A percentile compares a stretch with the other conserved stretches of the same genome.
Conservation (phyloP, 768 basidiomycete genomes). For the Fomitopsis serialis region DNA sequence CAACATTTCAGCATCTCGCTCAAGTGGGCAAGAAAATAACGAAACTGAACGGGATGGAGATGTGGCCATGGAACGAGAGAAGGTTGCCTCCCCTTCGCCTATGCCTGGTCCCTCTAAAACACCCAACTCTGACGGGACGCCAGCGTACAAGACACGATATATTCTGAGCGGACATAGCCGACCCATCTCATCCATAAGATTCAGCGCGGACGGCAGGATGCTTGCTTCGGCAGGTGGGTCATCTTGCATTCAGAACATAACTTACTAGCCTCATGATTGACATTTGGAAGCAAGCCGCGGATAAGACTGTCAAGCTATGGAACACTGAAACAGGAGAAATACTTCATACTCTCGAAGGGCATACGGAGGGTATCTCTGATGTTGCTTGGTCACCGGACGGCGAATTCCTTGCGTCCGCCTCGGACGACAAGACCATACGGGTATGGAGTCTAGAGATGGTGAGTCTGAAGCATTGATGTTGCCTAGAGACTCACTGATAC, state of each 20-base stretch:
- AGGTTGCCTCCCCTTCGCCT: neutral
- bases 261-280: conserved; percentile 16
- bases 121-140: conserved; percentile 17
- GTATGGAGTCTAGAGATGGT: conserved; percentile 80
- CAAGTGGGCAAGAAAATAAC: neutral
- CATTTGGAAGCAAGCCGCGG: conserved; percentile 62
- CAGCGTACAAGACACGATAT: conserved; percentile 54
- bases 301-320: conserved; percentile 82
- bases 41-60: neutral
- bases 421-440: conserved; percentile 86
- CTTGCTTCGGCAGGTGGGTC: conserved; percentile 80
- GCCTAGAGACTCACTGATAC: too few relatives aligned
- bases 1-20: neutral
- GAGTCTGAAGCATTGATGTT: conserved; percentile 10
- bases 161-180: conserved; percentile 79
- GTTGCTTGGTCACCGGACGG: conserved; percentile 85
- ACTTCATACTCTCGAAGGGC: conserved; percentile 66
- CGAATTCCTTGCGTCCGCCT: conserved; percentile 82
- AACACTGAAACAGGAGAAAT: conserved; percentile 68
- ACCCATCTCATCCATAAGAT: conserved; percentile 81
- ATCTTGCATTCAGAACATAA: neutral
- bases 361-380: conserved; percentile 83
- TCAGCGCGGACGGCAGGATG: conserved; percentile 77
- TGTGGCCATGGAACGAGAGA: neutral
- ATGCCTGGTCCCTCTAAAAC: neutral